Evolutionary conservation across 1,284 basidiomycete species (phyloP).

Genomic region (Filobasidium uniguttulatum): DNA sequence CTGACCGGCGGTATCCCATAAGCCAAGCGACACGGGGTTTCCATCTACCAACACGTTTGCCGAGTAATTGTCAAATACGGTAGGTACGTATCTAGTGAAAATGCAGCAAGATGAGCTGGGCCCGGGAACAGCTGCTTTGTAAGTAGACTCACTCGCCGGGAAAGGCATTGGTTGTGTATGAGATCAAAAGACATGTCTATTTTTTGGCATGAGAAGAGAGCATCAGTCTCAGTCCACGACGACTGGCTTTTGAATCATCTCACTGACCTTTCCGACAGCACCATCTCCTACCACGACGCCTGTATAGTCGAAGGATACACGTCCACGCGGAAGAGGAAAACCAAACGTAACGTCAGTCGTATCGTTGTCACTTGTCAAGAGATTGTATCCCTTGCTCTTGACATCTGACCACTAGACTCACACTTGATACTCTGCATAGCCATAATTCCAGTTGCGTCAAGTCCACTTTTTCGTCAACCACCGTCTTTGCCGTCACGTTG

Average conservation of each 20-base stretch:
- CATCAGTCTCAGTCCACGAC: too few species aligned
- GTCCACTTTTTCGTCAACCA: too few species aligned
- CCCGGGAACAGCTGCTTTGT: slow-evolving; percentile 32
- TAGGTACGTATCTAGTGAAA: slow-evolving; percentile 4
- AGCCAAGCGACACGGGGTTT: slow-evolving; percentile 90
- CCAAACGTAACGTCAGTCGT: too few species aligned
- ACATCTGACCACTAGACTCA: slow-evolving; percentile 11
- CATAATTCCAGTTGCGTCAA: too few species aligned
- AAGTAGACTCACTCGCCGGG: slow-evolving; percentile 76
- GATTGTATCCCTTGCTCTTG: too few species aligned
- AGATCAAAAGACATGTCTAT: slow-evolving; percentile 93
- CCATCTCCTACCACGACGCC: slow-evolving; percentile 94
- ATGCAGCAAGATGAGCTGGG: slow-evolving; percentile 4
- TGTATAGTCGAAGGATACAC: slow-evolving; percentile 13
- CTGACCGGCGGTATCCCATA: slow-evolving; percentile 99
- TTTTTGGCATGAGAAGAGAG: too few species aligned
- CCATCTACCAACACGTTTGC: slow-evolving; percentile 70
- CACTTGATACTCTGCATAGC: slow-evolving; percentile 15
- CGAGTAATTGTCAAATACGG: slow-evolving; percentile 90
- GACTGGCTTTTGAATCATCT: too few species aligned
- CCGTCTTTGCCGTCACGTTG: too few species aligned
- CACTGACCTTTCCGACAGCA: slow-evolving; percentile 89
- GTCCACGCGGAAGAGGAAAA: not conserved
- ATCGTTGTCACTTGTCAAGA: too few species aligned
- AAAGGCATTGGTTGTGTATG: slow-evolving; percentile 78